Base-by-base conservation (phyloP, 768 basidiomycete species). In the Steccherinum ochraceum region DNA sequence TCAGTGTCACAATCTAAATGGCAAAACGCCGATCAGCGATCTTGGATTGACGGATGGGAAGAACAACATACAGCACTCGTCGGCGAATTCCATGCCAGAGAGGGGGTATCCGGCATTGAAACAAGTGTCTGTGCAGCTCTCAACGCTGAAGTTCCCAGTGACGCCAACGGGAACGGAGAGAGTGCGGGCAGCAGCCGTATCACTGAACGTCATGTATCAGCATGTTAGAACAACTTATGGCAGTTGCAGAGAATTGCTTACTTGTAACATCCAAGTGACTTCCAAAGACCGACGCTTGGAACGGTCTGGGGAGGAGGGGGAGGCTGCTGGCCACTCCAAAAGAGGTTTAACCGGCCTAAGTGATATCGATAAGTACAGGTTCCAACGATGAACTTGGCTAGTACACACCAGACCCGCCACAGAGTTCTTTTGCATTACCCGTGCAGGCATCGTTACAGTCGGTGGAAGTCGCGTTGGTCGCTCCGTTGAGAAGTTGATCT, bases 231-330 rank as follows among this genome's bases (percentile, higher is more conserved):
- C n/a, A n/a, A n/a, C n/a, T n/a, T n/a, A n/a, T n/a, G n/a, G n/a
- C n/a, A n/a, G n/a, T n/a, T n/a, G n/a, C n/a, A n/a, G n/a, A 26
- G 45, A 23, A 40, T 21, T 21, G 59, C 72, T 52, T 58, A 84
- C 86, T 69, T 83, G 68, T 78, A 88, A 62, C 88, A 90, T n/a
- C 88, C 88, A 24, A 89, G 73, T 0, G 80, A 83, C 4, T 68
- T 61, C 86, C 87, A 89, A 24, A 75, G 69, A 3, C 84, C 86
- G 24, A 83, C 74, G 45, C 63, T 76, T 3, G 75, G 69, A 0
- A 77, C 73, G 20, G 77, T 79, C 16, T 67, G 55, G 0, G 87
- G 85, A 12, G 76, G 64, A 0, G 79, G 56, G 12, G 86, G 79
- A 23, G 85, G 80, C 12, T 69, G 49, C 24, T 65, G 64, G 16